Base-by-base conservation (phyloP, 352 stramenopile species). In the Phytophthora sp. region DNA sequence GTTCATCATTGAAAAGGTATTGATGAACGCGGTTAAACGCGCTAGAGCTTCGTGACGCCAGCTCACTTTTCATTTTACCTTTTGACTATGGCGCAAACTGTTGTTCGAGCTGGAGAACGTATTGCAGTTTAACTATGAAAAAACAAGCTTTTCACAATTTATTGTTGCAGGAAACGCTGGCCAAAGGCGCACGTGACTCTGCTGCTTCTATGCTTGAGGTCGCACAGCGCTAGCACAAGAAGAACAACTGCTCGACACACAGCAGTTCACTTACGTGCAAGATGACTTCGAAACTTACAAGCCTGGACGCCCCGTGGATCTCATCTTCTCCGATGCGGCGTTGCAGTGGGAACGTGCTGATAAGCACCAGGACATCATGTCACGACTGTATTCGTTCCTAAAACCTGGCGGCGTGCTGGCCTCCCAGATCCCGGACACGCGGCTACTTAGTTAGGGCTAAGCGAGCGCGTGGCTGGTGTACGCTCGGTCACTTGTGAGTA, bases 361-460 rank as follows among this genome's bases (percentile, higher is more conserved):
- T n/a, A 56, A 65, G 10, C 80, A 92, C 52, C 51, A 61, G 28
- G 42, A 37, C 18, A 66, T 90, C 18, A 45, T 92, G 8, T 72
- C 76, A 1, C 60, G 58, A 5, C 66, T 92, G 18, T 66, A 87
- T 26, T 70, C 72, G n/a, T 74, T 80, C 42, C 39, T 92, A 9
- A 89, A 89, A 54, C 83, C 80, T 38, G 83, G 77, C n/a, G 83
- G 83, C 4, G 70, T 77, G 59, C 56, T 92, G 3, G 79, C 79
- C 15, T 86, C 89, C 62, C 83, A 91, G 52, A 91, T 91, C 59
- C 83, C 83, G 4, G 83, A 92, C 65, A 82, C 77, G 11, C 79
- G 1, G 75, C 75, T 12, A 46, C 52, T 27, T 56, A 77, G 26
- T 54, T 89, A 20, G 75, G 73, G 5, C 42, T 76, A 20, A 38